Base-by-base conservation (phyloP, 257 asterid species). In the Ballota nigra region DNA sequence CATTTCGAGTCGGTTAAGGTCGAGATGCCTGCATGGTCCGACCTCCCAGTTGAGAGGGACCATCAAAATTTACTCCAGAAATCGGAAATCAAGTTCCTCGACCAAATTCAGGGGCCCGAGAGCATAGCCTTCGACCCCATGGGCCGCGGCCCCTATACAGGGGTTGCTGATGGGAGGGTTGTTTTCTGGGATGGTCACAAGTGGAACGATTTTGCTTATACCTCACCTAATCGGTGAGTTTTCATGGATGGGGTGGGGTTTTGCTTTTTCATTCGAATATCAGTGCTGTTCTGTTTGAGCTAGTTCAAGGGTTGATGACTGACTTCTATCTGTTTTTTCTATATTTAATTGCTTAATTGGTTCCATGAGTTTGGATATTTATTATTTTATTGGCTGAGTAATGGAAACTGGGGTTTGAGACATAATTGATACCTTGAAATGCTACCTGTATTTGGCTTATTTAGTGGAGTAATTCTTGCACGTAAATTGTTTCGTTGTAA, bases 81-180 rank as follows among this genome's bases (percentile, higher is more conserved):
- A 68, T 88, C 97, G 76, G 96, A 94, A 74, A 79, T 94, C 53
- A 91, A 75, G 92, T 94, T 91, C 72, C 19, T 85, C 81, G 84
- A 88, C 70, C 88, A 89, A 74, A 75, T 89, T 33, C 97, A 91
- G 52, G 99, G 97, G 4, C 97, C 99, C 62, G 96, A 89, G 73
- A 94, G 99, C 86, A 68, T 94, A 65, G 92, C 88, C 0, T 94
- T 94, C 63, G 97, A 91, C 75, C 89, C 92, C 11, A 81, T 68
- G 71, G 97, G 97, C 40, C 91, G 93, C 15, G 99, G 99, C 49
- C 99, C 97, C 8, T 91, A 94, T 71, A 86, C 97, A 12, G 97
- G 99, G 11, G 84, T 93, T 2, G 97, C 98, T 73, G 98, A 93
- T 71, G 98, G 99, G 29, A 80, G 97, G 76, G 55, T 94, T 70